phyloP scores from a whole-genome alignment of 2,329 filamentous ascomycete species.

The Ophioceras dolichostomum region DNA sequence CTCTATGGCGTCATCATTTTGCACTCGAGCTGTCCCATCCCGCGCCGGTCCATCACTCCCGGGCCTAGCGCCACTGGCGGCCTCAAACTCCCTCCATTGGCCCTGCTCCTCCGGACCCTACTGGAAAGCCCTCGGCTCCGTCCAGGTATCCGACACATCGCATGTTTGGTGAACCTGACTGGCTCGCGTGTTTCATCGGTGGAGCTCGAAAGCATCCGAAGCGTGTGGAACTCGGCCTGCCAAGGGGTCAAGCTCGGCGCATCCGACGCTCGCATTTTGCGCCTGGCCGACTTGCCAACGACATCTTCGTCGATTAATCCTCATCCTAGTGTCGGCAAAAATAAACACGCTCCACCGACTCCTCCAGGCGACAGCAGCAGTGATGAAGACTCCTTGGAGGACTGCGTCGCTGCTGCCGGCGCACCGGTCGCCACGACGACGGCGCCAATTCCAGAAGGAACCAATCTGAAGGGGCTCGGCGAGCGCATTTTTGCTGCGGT shows the following conservation, averaged over 20 bases:
- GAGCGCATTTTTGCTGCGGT: conserved; percentile 3
- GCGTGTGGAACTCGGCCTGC: conserved; percentile 1
- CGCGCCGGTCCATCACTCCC: background rate
- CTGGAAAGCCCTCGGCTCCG: background rate
- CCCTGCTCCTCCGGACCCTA: conserved; percentile 1
- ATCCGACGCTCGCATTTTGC: background rate
- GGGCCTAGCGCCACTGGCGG: no score
- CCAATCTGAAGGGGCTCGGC: background rate
- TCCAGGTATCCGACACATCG: conserved; percentile 1
- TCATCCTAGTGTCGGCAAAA: no score
- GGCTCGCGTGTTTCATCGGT: background rate
- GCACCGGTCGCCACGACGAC: background rate
- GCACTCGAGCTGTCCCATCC: background rate
- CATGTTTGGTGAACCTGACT: conserved; percentile 2
- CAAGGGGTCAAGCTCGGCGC: background rate
- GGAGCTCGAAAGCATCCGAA: conserved; percentile 1
- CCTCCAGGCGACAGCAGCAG: no score
- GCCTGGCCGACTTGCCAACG: conserved; percentile 1
- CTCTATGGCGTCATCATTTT: conserved; percentile 2
- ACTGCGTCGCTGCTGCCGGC: no score
- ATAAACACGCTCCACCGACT: no score
- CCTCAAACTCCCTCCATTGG: background rate
- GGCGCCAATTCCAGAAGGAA: background rate
- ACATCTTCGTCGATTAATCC: no score
- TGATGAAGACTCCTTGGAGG: background rate